A percentile compares a stretch with the other conserved stretches of the same genome.
Evolutionary conservation across 768 basidiomycete species (phyloP).

Genomic region (Leccinum boreale): DNA sequence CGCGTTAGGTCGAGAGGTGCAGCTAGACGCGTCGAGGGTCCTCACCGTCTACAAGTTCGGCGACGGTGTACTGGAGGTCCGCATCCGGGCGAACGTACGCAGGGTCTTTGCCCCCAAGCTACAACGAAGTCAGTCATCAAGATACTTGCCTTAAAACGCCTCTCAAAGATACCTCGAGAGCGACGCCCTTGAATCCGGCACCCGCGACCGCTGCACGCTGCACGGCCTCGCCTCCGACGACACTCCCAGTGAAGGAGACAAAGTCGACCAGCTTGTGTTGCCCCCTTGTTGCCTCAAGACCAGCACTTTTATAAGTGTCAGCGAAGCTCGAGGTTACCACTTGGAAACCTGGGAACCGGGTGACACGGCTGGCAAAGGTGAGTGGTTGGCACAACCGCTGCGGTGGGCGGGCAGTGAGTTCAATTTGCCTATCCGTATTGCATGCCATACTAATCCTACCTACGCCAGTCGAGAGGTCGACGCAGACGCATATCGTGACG

Average conservation of each 20-base stretch:
- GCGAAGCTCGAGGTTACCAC: no score
- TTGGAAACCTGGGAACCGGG: no score
- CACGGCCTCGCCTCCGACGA: slow-evolving; percentile 71
- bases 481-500: no score
- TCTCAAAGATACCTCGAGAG: slow-evolving; percentile 58
- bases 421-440: no score
- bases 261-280: slow-evolving; percentile 77
- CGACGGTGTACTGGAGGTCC: slow-evolving; percentile 75
- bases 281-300: no score
- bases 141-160: background rate
- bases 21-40: background rate
- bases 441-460: no score
- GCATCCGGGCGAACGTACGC: slow-evolving; percentile 92
- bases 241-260: slow-evolving; percentile 89
- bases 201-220: slow-evolving; percentile 65
- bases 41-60: slow-evolving; percentile 87
- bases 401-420: no score
- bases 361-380: no score
- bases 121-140: slow-evolving; percentile 1
- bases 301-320: no score
- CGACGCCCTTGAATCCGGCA: slow-evolving; percentile 80
- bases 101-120: slow-evolving; percentile 97
- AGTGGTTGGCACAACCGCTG: no score
- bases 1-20: background rate
- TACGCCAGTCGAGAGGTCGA: no score